phyloP scores from a whole-genome alignment of 345 rosid genomes.

The Citrus mangshanensis region DNA sequence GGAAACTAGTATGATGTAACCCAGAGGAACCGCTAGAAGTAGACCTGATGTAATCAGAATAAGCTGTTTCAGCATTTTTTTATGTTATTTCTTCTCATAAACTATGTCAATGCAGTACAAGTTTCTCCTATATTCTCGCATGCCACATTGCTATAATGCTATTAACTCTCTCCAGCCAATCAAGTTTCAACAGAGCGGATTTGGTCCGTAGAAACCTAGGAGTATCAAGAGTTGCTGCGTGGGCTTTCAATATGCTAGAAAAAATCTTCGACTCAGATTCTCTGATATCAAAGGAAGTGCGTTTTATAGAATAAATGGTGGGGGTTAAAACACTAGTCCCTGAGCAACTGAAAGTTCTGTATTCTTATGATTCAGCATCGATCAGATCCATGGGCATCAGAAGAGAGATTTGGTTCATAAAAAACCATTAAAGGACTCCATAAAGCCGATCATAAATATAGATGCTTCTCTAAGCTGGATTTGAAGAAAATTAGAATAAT shows the following conservation, averaged over 20 bases:
- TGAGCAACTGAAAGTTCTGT: no score
- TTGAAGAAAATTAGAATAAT: neutral
- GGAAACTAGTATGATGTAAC: slow-evolving; percentile 9
- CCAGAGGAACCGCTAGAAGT: slow-evolving; percentile 14
- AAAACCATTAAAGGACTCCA: no score
- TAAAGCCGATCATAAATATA: no score
- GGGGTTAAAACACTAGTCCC: no score
- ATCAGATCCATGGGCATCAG: no score
- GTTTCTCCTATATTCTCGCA: neutral
- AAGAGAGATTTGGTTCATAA: no score
- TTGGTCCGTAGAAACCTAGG: neutral
- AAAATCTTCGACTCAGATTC: no score
- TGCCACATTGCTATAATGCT: neutral
- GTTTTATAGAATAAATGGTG: no score
- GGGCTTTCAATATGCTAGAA: no score
- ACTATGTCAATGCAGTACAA: slow-evolving; percentile 5
- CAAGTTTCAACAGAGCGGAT: neutral
- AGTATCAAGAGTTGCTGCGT: neutral
- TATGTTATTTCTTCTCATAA: neutral
- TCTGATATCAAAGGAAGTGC: no score
- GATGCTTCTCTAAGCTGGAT: no score
- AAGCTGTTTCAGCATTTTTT: slow-evolving; percentile 26
- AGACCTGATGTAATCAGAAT: slow-evolving; percentile 25
- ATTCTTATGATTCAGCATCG: no score
- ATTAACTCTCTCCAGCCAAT: neutral